Conservation (phyloP, 1,284 basidiomycete genomes). For the Trichosporon ovoides region DNA sequence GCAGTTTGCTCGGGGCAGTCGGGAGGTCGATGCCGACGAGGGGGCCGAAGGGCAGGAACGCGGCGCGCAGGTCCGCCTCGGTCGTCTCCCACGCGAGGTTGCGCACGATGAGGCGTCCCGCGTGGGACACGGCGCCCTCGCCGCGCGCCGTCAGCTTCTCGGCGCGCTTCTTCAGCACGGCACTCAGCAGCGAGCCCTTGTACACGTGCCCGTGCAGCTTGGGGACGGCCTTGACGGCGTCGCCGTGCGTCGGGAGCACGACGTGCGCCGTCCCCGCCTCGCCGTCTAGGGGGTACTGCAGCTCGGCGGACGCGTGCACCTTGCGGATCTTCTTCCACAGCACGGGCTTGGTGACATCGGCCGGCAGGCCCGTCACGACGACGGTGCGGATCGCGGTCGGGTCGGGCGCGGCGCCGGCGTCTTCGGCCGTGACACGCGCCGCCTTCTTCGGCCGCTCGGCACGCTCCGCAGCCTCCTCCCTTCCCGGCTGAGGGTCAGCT, state of each 20-base stretch:
- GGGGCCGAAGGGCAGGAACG: slow-evolving; percentile 84
- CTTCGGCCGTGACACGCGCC: slow-evolving; percentile 14
- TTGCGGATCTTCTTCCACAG: slow-evolving; percentile 85
- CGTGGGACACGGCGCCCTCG: slow-evolving; percentile 51
- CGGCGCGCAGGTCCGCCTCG: slow-evolving; percentile 76
- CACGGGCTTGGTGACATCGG: slow-evolving; percentile 62
- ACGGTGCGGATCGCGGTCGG: slow-evolving; percentile 74
- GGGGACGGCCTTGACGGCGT: slow-evolving; percentile 66
- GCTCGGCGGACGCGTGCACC: slow-evolving; percentile 61
- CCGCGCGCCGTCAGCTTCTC: slow-evolving; percentile 56
- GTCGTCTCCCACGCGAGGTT: slow-evolving; percentile 79
- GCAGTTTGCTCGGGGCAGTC: slow-evolving; percentile 50
- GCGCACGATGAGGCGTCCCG: slow-evolving; percentile 81
- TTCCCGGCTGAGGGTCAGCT: slow-evolving; percentile 12
- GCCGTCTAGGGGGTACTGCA: slow-evolving; percentile 58
- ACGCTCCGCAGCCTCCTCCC: slow-evolving; percentile 8
- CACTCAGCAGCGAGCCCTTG: slow-evolving; percentile 80
- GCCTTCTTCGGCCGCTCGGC: slow-evolving; percentile 17
- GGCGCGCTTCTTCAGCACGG: slow-evolving; percentile 82
- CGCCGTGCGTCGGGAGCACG: slow-evolving; percentile 65
- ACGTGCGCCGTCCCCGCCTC: slow-evolving; percentile 58
- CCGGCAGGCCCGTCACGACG: slow-evolving; percentile 68
- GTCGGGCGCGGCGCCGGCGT: slow-evolving; percentile 50
- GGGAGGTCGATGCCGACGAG: slow-evolving; percentile 83
- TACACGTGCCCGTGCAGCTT: slow-evolving; percentile 92